These are phyloP conservation scores for Salix suchowensis DNA, from an alignment of 345 rosid species.

Conservation along the genomic window DNA sequence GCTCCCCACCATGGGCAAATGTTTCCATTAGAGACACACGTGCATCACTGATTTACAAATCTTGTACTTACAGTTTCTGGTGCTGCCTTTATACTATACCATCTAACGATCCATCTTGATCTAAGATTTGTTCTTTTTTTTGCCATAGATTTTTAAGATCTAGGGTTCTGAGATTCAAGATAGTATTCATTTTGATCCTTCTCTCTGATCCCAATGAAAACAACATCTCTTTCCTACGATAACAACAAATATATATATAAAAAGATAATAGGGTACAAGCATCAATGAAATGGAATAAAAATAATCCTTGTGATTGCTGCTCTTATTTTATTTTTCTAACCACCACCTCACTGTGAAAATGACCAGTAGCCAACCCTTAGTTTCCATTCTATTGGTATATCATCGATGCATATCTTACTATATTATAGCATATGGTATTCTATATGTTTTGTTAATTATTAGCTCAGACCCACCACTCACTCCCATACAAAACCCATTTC, in stretches of 20 bases:
- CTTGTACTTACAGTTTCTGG: slow-evolving; percentile 28
- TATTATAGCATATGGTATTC: slow-evolving; percentile 14
- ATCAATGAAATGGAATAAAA: neutral
- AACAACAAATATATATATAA: slow-evolving; percentile 1
- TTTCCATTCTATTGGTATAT: slow-evolving; percentile 14
- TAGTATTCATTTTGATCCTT: neutral
- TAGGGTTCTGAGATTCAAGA: too few relatives aligned
- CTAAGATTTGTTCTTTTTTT: slow-evolving; percentile 14
- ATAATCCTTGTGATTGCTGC: slow-evolving; percentile 26
- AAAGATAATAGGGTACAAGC: neutral
- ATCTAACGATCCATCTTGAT: neutral
- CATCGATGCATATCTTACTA: slow-evolving; percentile 13
- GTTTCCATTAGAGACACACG: slow-evolving; percentile 23
- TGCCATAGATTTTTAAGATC: neutral
- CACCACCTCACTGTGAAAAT: slow-evolving; percentile 27
- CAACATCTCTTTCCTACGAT: slow-evolving; percentile 17
- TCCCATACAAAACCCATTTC: slow-evolving; percentile 28
- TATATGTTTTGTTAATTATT: slow-evolving; percentile 16
- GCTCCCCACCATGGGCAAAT: slow-evolving; percentile 13
- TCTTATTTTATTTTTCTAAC: slow-evolving; percentile 21
- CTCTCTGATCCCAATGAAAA: slow-evolving; percentile 10
- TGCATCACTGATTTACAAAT: slow-evolving; percentile 18
- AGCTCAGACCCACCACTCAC: slow-evolving; percentile 28
- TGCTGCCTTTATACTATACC: neutral
- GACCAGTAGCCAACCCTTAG: slow-evolving; percentile 35